Conservation (phyloP, 2,329 filamentous ascomycete genomes). For the Aspergillus flavus region DNA sequence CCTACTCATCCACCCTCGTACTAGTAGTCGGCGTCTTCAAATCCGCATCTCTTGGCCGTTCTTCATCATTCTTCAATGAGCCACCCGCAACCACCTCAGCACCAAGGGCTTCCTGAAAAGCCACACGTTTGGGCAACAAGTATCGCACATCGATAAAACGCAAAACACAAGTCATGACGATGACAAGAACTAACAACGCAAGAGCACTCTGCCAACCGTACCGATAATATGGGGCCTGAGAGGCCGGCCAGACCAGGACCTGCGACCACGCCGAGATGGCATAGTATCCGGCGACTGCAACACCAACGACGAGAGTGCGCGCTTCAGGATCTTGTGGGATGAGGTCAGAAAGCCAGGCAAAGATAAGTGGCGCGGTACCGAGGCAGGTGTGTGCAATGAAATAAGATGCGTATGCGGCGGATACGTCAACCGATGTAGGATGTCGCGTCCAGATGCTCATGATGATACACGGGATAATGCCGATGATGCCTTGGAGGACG, state of each 20-base stretch:
- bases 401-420: not conserved
- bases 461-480: not conserved
- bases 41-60: not conserved
- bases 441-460: slow-evolving; percentile 2
- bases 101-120: not conserved
- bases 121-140: not conserved
- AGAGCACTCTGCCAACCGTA: not conserved
- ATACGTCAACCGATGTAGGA: not conserved
- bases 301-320: not conserved
- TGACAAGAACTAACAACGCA: not conserved
- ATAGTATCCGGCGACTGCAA: not conserved
- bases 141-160: not conserved
- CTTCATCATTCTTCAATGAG: not conserved
- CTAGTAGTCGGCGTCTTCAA: not conserved
- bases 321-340: not conserved
- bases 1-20: not conserved
- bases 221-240: not conserved
- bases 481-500: not conserved
- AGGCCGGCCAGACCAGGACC: not conserved
- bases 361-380: not conserved
- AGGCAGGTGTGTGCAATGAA: not conserved
- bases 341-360: not conserved
- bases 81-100: not conserved
- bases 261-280: slow-evolving; percentile 1
- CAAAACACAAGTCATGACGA: not conserved